Conservation (phyloP, 345 rosid species). For the Firmiana major region DNA sequence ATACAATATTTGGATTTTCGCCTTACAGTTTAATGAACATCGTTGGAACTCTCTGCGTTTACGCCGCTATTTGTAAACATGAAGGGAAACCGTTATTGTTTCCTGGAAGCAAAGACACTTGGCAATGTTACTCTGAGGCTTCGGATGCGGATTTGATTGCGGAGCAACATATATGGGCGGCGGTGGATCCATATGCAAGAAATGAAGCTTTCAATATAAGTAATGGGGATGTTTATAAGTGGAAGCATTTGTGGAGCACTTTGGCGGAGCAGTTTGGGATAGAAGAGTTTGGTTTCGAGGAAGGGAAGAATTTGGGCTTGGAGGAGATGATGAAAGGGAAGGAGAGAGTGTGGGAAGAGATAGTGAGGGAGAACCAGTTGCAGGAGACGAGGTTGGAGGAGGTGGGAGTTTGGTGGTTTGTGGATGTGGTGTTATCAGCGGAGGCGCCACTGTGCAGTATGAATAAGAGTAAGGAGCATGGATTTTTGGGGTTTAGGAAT, state of each 20-base stretch:
- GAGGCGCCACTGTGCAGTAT: constrained; percentile 18
- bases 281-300: constrained; percentile 58
- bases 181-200: constrained; percentile 39
- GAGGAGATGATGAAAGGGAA: constrained; percentile 62
- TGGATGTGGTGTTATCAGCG: constrained; percentile 7
- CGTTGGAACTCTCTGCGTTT: constrained; percentile 37
- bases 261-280: constrained; percentile 79
- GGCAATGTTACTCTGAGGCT: constrained; percentile 31
- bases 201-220: constrained; percentile 47
- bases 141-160: constrained; percentile 55
- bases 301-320: constrained; percentile 46
- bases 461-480: constrained; percentile 53
- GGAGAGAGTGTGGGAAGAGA: constrained; percentile 66
- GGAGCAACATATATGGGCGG: constrained; percentile 54
- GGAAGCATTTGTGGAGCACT: constrained; percentile 54
- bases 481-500: constrained; percentile 23
- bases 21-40: constrained; percentile 53
- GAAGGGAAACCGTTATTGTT: constrained; percentile 42
- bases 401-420: constrained; percentile 65
- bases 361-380: constrained; percentile 57
- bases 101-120: constrained; percentile 37
- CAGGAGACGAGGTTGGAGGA: constrained; percentile 47
- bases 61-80: constrained; percentile 73
- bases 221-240: constrained; percentile 50
- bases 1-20: constrained; percentile 46